Evolutionary conservation across 805 yeast genomes (phyloP), one percentile per base, ranked within the genome.

Genomic region (Tanozyma kutaoensis): DNA sequence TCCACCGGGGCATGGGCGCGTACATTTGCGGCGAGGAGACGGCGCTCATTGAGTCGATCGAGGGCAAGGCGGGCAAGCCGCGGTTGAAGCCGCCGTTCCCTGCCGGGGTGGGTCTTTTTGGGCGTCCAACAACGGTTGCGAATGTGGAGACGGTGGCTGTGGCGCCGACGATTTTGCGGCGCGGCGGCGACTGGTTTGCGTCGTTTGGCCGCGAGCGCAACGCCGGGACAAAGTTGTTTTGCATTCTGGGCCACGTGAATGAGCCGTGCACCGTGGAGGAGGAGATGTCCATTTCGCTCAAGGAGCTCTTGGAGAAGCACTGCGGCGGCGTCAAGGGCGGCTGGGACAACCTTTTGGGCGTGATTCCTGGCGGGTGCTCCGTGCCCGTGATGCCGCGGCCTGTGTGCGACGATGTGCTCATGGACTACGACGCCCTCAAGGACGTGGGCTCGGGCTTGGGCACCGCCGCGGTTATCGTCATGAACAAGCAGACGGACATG

Each of bases 71-170:
- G 31, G 94, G 94, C 39, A 82, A 82, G 58, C 94, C 94, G 40
- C 73, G 94, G 57, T 68, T 82, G 52, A 82, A 82, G 72, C 94
- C 94, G 20, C 94, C 94, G 37, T 82, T 82, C 70, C 94, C 94
- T 20, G 94, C 93, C 20, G 94, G 93, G 45, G 88, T 81, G 32
- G 94, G 94, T 44, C 62, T 82, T 30, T 82, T 78, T 41, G 94
- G 94, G 45, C 71, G 94, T 53, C 94, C 94, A 38, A 72, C 86
- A 18, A 82, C 94, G 24, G 94, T 82, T 32, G 77, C 93, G 36
- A 82, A 82, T 48, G 94, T 82, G 33, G 94, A 82, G 59, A 81
- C 93, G 12, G 91, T 82, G 31, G 74, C 93, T 6, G 94, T 82
- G 26, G 79, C 93, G 8, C 93, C 94, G 35, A 79, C 93, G 18